Conservation (phyloP, 257 asterid species). For the Nicotiana attenuata region DNA sequence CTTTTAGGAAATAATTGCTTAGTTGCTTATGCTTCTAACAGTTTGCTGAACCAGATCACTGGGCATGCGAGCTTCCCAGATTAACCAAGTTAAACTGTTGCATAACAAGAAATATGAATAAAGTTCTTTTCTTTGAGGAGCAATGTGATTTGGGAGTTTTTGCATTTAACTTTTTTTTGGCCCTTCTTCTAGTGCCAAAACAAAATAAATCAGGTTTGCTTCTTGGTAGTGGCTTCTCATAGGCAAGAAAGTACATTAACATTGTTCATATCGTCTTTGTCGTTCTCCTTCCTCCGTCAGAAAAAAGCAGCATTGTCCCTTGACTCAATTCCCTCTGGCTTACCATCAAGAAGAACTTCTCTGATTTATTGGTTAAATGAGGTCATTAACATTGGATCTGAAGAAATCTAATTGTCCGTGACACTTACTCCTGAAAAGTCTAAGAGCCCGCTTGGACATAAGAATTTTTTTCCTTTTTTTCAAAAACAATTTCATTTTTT, state of each 20-base stretch:
- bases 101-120: neutral
- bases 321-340: neutral
- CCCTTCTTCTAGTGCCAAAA: no score
- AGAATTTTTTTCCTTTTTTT: no score
- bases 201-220: neutral
- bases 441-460: no score
- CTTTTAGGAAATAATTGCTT: neutral
- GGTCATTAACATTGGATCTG: neutral
- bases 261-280: neutral
- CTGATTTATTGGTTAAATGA: neutral
- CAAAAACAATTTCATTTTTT: no score
- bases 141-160: no score
- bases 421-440: neutral
- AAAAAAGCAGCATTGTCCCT: neutral
- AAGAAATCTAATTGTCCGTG: neutral
- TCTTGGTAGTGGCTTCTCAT: neutral
- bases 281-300: neutral
- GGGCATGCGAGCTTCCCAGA: neutral
- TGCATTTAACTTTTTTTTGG: no score
- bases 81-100: neutral
- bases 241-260: neutral
- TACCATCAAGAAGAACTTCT: neutral
- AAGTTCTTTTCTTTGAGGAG: neutral
- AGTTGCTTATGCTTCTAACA: neutral
- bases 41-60: neutral